Evolutionary conservation across 345 rosid species (phyloP).

Genomic region (Mercurialis annua): DNA sequence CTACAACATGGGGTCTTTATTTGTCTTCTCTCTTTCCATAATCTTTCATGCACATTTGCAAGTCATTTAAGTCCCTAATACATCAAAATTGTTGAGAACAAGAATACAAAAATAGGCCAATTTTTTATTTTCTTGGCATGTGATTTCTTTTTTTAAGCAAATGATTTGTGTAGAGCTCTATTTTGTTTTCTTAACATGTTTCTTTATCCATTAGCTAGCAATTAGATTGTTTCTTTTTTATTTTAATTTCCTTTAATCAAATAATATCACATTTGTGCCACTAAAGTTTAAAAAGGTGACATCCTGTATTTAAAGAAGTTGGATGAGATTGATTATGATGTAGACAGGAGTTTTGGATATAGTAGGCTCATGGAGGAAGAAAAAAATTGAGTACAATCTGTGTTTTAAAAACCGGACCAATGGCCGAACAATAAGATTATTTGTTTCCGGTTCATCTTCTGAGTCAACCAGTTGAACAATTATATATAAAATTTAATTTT

Average conservation of each 20-base stretch:
- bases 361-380: background rate
- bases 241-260: background rate
- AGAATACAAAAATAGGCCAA: constrained; percentile 1
- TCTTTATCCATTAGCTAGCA: background rate
- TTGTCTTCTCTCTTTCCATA: background rate
- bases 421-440: no score
- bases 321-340: background rate
- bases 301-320: background rate
- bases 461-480: no score
- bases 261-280: constrained; percentile 10
- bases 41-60: constrained; percentile 21
- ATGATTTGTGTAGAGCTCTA: background rate
- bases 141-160: constrained; percentile 2
- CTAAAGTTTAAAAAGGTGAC: constrained; percentile 8
- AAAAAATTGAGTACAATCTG: no score
- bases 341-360: background rate
- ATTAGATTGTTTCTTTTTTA: background rate
- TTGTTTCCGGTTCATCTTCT: no score
- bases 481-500: no score
- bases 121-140: background rate
- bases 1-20: background rate
- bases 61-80: background rate
- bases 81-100: background rate
- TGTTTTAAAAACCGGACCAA: no score
- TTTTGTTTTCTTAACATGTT: background rate